Base-by-base conservation (phyloP, 768 basidiomycete genomes). In the Boletellus emodensis region DNA sequence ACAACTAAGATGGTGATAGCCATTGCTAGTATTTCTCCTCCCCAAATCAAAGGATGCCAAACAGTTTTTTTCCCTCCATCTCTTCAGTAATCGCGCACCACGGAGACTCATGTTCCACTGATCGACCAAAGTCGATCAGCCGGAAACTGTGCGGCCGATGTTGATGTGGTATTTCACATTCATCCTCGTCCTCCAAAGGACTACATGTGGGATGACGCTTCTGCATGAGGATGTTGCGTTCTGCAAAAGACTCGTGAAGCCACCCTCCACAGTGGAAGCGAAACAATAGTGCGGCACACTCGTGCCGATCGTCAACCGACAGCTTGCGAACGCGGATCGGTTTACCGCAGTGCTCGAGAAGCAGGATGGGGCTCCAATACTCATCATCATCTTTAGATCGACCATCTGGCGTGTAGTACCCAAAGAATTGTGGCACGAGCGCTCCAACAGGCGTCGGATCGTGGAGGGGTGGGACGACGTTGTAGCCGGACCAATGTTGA, bases 381-480 rank as follows among this genome's bases (percentile, higher is more conserved):
- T 6, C 24, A 6, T 13, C 3, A 3, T 24, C 10, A 12, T 6
- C 9, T 24, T 24, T 24, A 24, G 24, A 6, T 37, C 32, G 73
- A 67, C 37, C 61, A 37, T 53, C 52, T 20, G 60, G 22, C 1
- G 24, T 51, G 58, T 83, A 85, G 63, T 78, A 82, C 2, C 84
- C 83, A 58, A 79, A 85, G 64, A 76, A 85, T 60, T 83, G 81
- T 1, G 84, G 83, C 4, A 79, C 76, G 42, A 84, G 51, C 0
- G 84, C 72, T 8, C 72, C 72, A 5, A 78, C 64, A 1, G 79
- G 78, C 0, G 74, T 71, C 0, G 81, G 81, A 50, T 75, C 65
- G 26, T 69, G 64, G 9, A 79, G 34, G 18, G 64, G 64, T 2
- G 54, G 51, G 22, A 61, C 17, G 28, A 59, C 24, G 33, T 66